Base-by-base conservation (phyloP, 805 yeast genomes). In the Monosporozyma servazzii region DNA sequence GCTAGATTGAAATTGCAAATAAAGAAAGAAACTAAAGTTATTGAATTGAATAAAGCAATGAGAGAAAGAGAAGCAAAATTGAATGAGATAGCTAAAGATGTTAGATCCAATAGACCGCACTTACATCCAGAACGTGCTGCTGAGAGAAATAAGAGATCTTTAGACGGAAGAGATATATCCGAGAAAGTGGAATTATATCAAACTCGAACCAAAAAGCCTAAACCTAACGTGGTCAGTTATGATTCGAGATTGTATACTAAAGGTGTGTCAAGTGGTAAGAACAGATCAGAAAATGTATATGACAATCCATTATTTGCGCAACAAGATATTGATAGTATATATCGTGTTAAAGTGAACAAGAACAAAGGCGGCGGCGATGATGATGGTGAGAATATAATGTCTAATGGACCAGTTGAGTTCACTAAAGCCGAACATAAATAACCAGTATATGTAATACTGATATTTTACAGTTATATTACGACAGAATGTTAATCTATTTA, bases 261-360 rank as follows among this genome's bases (percentile, higher is more conserved):
- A 29, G 77, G 77, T 1, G 66, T 78, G 1, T 6, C 33, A 1
- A 72, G 72, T 39, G 61, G 71, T 1, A 50, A 57, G n/a, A 56
- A 58, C 3, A 59, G 60, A 31, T 77, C 72, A 27, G 81, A 75
- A 48, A 80, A 76, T 57, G 67, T 80, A 3, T 84, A 83, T 57
- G 84, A 80, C 54, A 72, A 64, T 48, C 82, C 88, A 1, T 63
- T 84, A 25, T 83, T 82, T 39, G 76, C 72, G 3, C 80, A 78
- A 50, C 78, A 75, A 50, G 79, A 76, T 4, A 66, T 79, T 7
- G 72, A 73, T 45, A 73, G 70, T 48, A 71, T 81, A 13, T 81
- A 80, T 58, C 69, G 77, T 53, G 47, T 42, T 23, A 47, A 39
- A n/a, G 36, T 13, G 11, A 41, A 48, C n/a, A 49, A 47, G 13